Conservation (phyloP, 805 yeast genomes). For the Spathaspora girioi region DNA sequence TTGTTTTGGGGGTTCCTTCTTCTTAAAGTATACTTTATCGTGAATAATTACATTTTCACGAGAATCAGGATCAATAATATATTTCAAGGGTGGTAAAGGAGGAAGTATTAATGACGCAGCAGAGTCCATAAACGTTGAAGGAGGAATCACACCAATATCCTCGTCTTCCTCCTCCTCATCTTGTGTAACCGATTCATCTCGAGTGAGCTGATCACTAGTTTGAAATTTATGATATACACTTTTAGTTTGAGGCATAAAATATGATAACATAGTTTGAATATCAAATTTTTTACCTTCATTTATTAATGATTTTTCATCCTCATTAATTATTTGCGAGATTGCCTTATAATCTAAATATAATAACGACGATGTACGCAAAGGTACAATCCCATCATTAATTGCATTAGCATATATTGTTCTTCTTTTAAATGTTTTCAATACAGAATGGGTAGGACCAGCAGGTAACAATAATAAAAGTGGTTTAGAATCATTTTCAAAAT, state of each 20-base stretch:
- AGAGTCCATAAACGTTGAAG: slow-evolving; percentile 72
- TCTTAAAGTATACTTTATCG: slow-evolving; percentile 67
- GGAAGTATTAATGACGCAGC: slow-evolving; percentile 77
- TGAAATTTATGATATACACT: slow-evolving; percentile 15
- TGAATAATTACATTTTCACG: slow-evolving; percentile 73
- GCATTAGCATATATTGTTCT: slow-evolving; percentile 89
- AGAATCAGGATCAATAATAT: slow-evolving; percentile 60
- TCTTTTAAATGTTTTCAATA: slow-evolving; percentile 59
- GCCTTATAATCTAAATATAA: slow-evolving; percentile 85
- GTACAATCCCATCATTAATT: slow-evolving; percentile 92
- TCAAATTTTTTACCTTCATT: slow-evolving; percentile 12
- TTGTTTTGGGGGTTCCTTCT: slow-evolving; percentile 51
- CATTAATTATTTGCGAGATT: slow-evolving; percentile 18
- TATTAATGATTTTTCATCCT: slow-evolving; percentile 1
- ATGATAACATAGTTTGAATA: slow-evolving; percentile 35
- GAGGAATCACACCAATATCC: slow-evolving; percentile 42
- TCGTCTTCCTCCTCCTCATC: slow-evolving; percentile 15
- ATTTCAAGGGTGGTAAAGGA: slow-evolving; percentile 70
- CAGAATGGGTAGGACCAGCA: slow-evolving; percentile 63
- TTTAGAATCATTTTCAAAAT: slow-evolving; percentile 37
- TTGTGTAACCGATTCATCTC: slow-evolving; percentile 9
- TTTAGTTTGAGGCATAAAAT: slow-evolving; percentile 40
- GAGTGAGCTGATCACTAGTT: slow-evolving; percentile 18
- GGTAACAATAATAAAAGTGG: slow-evolving; percentile 79
- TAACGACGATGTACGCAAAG: slow-evolving; percentile 83